phyloP scores from a whole-genome alignment of 208 protist species.

The Entamoeba moshkovskii region DNA sequence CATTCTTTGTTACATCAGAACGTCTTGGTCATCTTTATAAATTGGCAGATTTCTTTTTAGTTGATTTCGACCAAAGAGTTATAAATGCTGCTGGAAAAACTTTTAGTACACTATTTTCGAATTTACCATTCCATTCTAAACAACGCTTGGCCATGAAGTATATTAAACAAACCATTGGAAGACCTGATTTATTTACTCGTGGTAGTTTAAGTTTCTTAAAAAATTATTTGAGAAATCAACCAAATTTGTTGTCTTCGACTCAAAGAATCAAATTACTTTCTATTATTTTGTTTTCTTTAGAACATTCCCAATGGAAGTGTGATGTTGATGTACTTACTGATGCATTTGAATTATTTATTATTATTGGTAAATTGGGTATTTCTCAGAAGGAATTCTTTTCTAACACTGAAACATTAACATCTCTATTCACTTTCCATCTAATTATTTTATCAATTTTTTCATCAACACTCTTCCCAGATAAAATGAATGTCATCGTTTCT shows the following conservation, averaged over 20 bases:
- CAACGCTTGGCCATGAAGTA: not conserved
- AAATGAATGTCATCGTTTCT: not conserved
- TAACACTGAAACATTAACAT: not conserved
- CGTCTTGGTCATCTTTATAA: not conserved
- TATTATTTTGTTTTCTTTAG: not conserved
- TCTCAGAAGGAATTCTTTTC: not conserved
- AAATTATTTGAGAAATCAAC: not conserved
- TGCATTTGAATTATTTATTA: not conserved
- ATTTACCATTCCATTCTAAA: not conserved
- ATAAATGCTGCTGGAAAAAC: not conserved
- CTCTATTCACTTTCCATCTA: not conserved
- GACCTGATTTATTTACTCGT: not conserved
- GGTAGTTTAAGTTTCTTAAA: not conserved
- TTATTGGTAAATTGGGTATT: not conserved
- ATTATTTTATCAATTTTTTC: not conserved
- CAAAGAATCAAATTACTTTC: no score
- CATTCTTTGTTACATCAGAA: not conserved
- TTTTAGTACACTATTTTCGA: not conserved
- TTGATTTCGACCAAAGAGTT: not conserved
- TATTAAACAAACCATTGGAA: not conserved
- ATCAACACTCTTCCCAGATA: not conserved
- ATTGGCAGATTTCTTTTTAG: not conserved
- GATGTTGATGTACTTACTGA: not conserved
- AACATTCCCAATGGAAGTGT: not conserved
- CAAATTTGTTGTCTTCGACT: no score